These are phyloP conservation scores for Colletotrichum shisoi DNA, from an alignment of 2,329 filamentous ascomycete species.

Conservation along the genomic window DNA sequence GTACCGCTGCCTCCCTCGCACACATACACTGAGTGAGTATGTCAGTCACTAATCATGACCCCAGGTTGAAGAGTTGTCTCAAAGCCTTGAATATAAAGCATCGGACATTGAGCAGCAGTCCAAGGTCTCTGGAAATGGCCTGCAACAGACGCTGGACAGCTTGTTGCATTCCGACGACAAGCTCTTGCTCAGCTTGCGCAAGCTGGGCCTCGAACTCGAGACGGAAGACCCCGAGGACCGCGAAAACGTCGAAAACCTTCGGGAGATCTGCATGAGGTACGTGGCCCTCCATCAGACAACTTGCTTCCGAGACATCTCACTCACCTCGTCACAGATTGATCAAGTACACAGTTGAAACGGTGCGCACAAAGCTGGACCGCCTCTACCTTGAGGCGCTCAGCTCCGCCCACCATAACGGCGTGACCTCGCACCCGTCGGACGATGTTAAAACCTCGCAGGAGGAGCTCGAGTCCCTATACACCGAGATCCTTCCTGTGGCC, in stretches of 20 bases:
- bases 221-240: slow-evolving; percentile 61
- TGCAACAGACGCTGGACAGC: slow-evolving; percentile 59
- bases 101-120: slow-evolving; percentile 61
- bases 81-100: slow-evolving; percentile 56
- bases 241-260: slow-evolving; percentile 63
- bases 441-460: slow-evolving; percentile 61
- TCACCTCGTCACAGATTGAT: slow-evolving; percentile 55
- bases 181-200: slow-evolving; percentile 70
- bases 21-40: too few relatives aligned
- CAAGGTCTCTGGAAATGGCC: slow-evolving; percentile 53
- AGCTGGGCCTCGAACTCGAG: slow-evolving; percentile 68
- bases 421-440: slow-evolving; percentile 48
- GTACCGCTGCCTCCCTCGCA: slow-evolving; percentile 12
- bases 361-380: slow-evolving; percentile 64
- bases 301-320: neutral
- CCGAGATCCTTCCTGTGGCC: slow-evolving; percentile 73
- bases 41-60: slow-evolving; percentile 4
- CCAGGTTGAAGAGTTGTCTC: slow-evolving; percentile 59
- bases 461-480: slow-evolving; percentile 73
- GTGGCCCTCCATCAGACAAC: slow-evolving; percentile 8
- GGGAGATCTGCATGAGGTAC: slow-evolving; percentile 65
- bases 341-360: slow-evolving; percentile 64
- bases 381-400: slow-evolving; percentile 61
- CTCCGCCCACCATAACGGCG: slow-evolving; percentile 40
- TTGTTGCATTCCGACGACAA: slow-evolving; percentile 70